These are phyloP conservation scores for Neonectria magnoliae DNA, from an alignment of 2,329 filamentous ascomycete genomes.

Conservation along the genomic window DNA sequence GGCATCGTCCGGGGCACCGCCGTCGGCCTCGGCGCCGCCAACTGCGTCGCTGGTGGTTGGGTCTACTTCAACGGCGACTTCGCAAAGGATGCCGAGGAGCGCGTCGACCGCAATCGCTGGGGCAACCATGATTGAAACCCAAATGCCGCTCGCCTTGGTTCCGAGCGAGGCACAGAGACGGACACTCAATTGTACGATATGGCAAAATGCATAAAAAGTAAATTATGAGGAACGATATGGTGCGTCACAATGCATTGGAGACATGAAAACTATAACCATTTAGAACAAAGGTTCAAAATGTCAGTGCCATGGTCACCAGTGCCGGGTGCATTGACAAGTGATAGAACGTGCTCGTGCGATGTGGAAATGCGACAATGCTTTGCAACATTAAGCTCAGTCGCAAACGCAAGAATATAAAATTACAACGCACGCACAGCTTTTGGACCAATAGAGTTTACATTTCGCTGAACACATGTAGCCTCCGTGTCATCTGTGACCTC, in stretches of 20 bases:
- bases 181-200: background rate
- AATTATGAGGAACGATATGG: background rate
- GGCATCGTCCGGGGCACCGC: conserved; percentile 62
- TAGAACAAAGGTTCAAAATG: background rate
- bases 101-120: conserved; percentile 63
- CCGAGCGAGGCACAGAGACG: background rate
- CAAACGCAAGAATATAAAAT: background rate
- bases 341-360: background rate
- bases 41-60: conserved; percentile 61
- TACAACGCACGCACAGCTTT: background rate
- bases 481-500: conserved; percentile 12
- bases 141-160: background rate
- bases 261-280: background rate
- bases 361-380: background rate
- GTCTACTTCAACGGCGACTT: conserved; percentile 63
- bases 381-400: background rate
- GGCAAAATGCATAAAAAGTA: background rate
- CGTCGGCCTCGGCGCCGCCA: conserved; percentile 59
- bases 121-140: conserved; percentile 40
- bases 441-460: background rate
- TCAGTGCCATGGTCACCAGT: background rate
- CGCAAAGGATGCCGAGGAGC: conserved; percentile 58
- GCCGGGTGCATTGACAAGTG: background rate
- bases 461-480: background rate
- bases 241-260: background rate